A percentile compares a stretch with the other conserved stretches of the same genome.
phyloP scores from a whole-genome alignment of 345 rosid genomes.

The Nephelium lappaceum region DNA sequence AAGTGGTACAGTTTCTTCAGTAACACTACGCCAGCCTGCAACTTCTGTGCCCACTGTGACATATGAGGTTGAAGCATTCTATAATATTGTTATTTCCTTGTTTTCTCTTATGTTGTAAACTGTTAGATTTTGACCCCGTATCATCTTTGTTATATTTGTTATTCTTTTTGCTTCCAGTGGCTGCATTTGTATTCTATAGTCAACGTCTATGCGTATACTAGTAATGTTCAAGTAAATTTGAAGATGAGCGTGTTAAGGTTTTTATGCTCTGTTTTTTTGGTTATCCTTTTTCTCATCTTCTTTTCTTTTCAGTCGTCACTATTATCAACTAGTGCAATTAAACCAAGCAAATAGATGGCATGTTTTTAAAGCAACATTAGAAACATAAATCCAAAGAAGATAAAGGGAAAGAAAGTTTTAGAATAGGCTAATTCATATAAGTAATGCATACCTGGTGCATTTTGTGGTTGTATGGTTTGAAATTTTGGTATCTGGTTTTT shows the following conservation, averaged over 20 bases:
- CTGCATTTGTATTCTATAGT: neutral
- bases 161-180: neutral
- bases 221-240: neutral
- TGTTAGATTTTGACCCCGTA: neutral
- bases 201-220: neutral
- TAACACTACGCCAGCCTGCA: conserved; percentile 81
- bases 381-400: neutral
- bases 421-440: neutral
- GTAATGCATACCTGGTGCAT: neutral
- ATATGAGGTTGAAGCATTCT: conserved; percentile 68
- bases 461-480: neutral
- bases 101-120: neutral
- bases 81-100: neutral
- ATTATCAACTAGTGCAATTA: neutral
- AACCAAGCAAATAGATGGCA: neutral
- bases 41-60: conserved; percentile 57
- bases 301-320: neutral
- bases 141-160: neutral
- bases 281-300: neutral
- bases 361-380: neutral
- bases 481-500: neutral
- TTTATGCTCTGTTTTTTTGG: too few relatives aligned
- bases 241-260: neutral
- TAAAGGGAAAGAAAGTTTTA: neutral
- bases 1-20: conserved; percentile 83